phyloP scores from a whole-genome alignment of 169 alveolate genomes.

The Toxoplasma gondii region DNA sequence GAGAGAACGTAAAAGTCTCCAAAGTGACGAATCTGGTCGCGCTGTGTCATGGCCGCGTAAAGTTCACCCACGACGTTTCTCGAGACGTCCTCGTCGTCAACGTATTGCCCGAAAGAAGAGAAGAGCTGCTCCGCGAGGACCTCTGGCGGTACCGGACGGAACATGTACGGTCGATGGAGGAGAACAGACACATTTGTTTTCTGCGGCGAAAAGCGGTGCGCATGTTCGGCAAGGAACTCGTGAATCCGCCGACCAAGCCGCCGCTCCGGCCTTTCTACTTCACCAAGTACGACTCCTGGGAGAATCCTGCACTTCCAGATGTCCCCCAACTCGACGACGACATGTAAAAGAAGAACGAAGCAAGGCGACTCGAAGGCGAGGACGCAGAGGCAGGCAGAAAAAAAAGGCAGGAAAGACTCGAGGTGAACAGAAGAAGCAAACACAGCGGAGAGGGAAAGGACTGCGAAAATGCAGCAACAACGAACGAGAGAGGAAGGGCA shows the following conservation, averaged over 20 bases:
- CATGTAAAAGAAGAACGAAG: neutral
- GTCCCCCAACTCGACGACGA: conserved; percentile 60
- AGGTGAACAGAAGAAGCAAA: no score
- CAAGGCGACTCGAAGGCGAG: neutral
- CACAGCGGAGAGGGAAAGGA: no score
- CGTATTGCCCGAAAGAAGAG: conserved; percentile 87
- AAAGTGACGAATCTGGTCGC: conserved; percentile 68
- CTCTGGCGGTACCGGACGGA: conserved; percentile 90
- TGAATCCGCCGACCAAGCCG: conserved; percentile 81
- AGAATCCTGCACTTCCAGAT: conserved; percentile 81
- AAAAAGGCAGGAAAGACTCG: no score
- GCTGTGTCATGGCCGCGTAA: conserved; percentile 82
- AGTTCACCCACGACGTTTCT: conserved; percentile 83
- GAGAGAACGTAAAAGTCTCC: conserved; percentile 77
- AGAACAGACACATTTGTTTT: conserved; percentile 79
- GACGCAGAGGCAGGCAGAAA: neutral
- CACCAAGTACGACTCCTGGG: conserved; percentile 79
- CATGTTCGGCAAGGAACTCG: conserved; percentile 58
- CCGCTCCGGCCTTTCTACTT: conserved; percentile 81
- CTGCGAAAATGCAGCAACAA: no score
- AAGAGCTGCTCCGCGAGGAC: conserved; percentile 83
- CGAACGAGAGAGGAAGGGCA: no score
- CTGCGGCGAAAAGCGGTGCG: conserved; percentile 77
- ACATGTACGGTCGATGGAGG: conserved; percentile 85
- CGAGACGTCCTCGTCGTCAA: conserved; percentile 82